Evolutionary conservation across 495 filamentous ascomycete genomes (phyloP).

Genomic region (Aspergillus bridgeri): DNA sequence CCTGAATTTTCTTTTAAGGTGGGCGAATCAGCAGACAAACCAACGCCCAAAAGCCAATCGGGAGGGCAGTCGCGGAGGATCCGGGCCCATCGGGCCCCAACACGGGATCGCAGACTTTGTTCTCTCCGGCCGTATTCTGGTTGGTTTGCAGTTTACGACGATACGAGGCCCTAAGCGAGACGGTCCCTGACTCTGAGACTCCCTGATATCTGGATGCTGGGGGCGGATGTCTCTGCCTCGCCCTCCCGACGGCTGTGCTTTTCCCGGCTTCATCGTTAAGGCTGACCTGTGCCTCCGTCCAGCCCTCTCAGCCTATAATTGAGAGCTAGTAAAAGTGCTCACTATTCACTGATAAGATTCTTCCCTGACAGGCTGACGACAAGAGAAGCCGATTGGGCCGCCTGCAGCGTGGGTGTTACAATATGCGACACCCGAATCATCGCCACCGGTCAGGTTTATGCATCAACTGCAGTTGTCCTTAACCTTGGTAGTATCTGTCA

Average conservation of each 20-base stretch:
- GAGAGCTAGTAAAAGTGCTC: too few relatives aligned
- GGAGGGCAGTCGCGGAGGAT: background rate
- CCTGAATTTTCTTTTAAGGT: background rate
- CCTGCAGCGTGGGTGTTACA: too few relatives aligned
- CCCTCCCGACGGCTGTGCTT: background rate
- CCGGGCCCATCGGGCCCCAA: conserved; percentile 1
- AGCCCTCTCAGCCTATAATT: too few relatives aligned
- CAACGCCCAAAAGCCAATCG: background rate
- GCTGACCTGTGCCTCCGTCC: background rate
- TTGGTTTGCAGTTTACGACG: background rate
- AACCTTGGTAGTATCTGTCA: too few relatives aligned
- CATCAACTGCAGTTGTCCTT: too few relatives aligned
- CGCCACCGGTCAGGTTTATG: too few relatives aligned
- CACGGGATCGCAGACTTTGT: background rate
- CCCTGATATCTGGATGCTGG: background rate
- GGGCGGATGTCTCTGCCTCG: background rate
- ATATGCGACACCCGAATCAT: too few relatives aligned
- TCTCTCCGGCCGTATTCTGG: background rate
- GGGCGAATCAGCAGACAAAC: background rate
- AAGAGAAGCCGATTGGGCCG: too few relatives aligned
- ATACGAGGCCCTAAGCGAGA: background rate
- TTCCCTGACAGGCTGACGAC: too few relatives aligned
- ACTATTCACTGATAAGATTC: too few relatives aligned
- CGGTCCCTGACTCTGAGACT: background rate
- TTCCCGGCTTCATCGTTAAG: background rate